Evolutionary conservation across 2,329 filamentous ascomycete genomes (phyloP).

Genomic region (Keithomyces neogunnii): DNA sequence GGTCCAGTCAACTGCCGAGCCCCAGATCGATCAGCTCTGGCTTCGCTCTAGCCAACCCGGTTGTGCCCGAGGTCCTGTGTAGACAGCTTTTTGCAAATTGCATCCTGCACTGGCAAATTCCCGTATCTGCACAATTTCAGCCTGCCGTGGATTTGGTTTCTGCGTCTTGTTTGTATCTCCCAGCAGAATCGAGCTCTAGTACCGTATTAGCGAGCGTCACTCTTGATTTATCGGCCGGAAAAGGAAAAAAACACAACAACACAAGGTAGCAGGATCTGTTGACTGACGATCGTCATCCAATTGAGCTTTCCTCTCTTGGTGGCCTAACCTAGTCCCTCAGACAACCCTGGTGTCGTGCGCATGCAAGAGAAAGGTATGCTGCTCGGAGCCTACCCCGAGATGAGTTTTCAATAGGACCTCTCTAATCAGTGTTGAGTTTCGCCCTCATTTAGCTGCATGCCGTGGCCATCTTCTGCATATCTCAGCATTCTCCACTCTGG

Average conservation of each 20-base stretch:
- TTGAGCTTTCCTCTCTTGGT: background rate
- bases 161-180: background rate
- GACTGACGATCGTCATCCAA: background rate
- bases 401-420: constrained; percentile 9
- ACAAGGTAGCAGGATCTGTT: background rate
- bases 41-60: background rate
- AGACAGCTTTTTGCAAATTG: constrained; percentile 1
- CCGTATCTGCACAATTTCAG: background rate
- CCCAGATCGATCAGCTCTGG: constrained; percentile 13
- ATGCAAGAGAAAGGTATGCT: constrained; percentile 18
- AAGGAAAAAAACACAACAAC: background rate
- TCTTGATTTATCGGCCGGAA: background rate
- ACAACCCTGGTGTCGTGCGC: background rate
- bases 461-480: constrained; percentile 25
- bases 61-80: constrained; percentile 1
- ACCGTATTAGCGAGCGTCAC: background rate
- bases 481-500: constrained; percentile 30
- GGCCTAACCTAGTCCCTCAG: background rate
- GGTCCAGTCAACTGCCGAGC: background rate
- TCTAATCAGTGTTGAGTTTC: constrained; percentile 6
- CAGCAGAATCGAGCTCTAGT: background rate
- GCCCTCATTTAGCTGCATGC: constrained; percentile 26
- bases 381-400: constrained; percentile 5
- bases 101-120: background rate
- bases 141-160: background rate